These are phyloP conservation scores for Aphanomyces astaci DNA, from an alignment of 352 stramenopile genomes.

Conservation along the genomic window DNA sequence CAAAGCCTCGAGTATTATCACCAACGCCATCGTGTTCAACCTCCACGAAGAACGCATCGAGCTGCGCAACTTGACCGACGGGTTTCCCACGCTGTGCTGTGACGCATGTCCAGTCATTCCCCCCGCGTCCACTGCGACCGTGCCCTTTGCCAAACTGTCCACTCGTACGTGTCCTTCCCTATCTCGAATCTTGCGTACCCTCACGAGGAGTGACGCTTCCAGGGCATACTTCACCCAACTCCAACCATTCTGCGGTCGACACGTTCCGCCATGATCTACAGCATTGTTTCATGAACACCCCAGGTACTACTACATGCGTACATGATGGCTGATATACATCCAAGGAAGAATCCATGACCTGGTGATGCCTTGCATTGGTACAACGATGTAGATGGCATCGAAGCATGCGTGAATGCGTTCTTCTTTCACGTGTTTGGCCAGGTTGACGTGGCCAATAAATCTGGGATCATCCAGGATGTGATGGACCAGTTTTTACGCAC, in stretches of 20 bases:
- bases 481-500: not conserved
- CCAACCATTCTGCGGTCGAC: not conserved
- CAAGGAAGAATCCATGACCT: not conserved
- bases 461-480: not conserved
- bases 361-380: not conserved
- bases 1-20: not conserved
- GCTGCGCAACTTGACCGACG: not conserved
- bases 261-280: constrained; percentile 7
- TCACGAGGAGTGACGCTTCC: no score
- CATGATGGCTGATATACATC: not conserved
- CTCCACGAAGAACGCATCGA: not conserved
- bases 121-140: not conserved
- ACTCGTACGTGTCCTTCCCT: not conserved
- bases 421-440: constrained; percentile 1
- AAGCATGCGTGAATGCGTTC: constrained; percentile 9
- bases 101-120: not conserved
- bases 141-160: not conserved
- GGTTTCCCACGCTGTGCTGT: not conserved
- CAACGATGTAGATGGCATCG: constrained; percentile 7
- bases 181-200: no score
- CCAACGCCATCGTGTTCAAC: constrained; percentile 1
- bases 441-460: not conserved
- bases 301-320: not conserved
- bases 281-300: not conserved
- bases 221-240: not conserved